Conservation (phyloP, 495 filamentous ascomycete genomes). For the Penicillium paradoxum region DNA sequence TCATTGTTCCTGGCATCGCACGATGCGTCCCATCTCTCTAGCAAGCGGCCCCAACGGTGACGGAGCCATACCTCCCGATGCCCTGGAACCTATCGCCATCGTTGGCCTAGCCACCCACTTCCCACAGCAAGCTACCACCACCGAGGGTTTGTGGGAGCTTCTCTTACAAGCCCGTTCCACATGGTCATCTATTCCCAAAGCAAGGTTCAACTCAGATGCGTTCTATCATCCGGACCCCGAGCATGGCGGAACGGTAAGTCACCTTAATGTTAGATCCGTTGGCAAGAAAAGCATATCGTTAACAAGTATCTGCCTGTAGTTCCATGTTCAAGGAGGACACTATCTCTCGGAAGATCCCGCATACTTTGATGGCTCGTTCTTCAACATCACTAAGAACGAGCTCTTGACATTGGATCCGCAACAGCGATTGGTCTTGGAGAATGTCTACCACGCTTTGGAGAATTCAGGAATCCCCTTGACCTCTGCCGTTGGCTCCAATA, state of each 20-base stretch:
- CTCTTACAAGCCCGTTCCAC: slow-evolving; percentile 37
- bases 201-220: slow-evolving; percentile 50
- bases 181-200: slow-evolving; percentile 51
- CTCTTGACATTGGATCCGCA: slow-evolving; percentile 44
- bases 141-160: slow-evolving; percentile 43
- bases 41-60: background rate
- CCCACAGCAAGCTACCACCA: slow-evolving; percentile 46
- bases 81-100: slow-evolving; percentile 47
- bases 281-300: background rate
- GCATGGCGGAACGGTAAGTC: slow-evolving; percentile 26
- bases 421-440: slow-evolving; percentile 51
- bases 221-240: slow-evolving; percentile 32
- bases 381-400: slow-evolving; percentile 53
- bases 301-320: slow-evolving; percentile 3
- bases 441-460: slow-evolving; percentile 48
- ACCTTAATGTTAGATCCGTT: background rate
- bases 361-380: slow-evolving; percentile 48
- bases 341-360: slow-evolving; percentile 33
- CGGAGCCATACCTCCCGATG: slow-evolving; percentile 7
- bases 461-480: slow-evolving; percentile 24
- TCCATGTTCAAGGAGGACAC: slow-evolving; percentile 22
- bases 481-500: slow-evolving; percentile 25
- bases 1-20: background rate
- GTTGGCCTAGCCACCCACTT: slow-evolving; percentile 53
- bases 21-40: slow-evolving; percentile 10